These are phyloP conservation scores for Apiospora rasikravindrae DNA, from an alignment of 2,329 filamentous ascomycete species.

Conservation along the genomic window DNA sequence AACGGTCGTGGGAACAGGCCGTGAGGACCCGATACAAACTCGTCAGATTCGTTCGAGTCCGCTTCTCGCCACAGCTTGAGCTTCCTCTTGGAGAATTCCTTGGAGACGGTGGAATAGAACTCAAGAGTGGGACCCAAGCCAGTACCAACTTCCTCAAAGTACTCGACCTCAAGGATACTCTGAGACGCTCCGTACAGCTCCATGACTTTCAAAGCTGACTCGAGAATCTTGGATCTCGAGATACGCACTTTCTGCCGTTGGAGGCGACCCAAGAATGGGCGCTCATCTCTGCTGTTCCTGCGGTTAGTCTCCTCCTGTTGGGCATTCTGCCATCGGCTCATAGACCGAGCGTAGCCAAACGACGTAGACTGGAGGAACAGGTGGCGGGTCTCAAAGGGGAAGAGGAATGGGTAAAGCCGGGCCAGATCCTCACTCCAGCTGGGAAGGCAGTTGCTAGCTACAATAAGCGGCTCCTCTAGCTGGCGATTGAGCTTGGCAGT, in stretches of 20 bases:
- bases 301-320: conserved; percentile 82
- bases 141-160: conserved; percentile 98
- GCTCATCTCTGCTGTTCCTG: conserved; percentile 84
- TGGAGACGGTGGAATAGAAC: conserved; percentile 97
- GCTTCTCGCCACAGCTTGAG: conserved; percentile 95
- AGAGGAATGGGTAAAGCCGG: conserved; percentile 92
- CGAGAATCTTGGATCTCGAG: conserved; percentile 89
- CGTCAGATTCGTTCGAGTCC: conserved; percentile 72
- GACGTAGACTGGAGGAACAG: conserved; percentile 97
- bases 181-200: conserved; percentile 97
- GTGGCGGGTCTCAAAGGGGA: conserved; percentile 96
- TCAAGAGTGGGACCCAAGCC: conserved; percentile 94
- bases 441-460: conserved; percentile 94
- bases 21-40: conserved; percentile 83
- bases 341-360: conserved; percentile 95
- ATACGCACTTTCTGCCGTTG: conserved; percentile 99
- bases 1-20: conserved; percentile 93
- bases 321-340: conserved; percentile 95
- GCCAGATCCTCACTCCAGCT: conserved; percentile 96
- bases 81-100: conserved; percentile 97
- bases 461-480: conserved; percentile 93
- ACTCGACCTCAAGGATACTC: conserved; percentile 95
- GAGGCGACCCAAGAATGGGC: conserved; percentile 87
- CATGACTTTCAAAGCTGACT: conserved; percentile 98
- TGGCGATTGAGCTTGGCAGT: conserved; percentile 98